phyloP scores from a whole-genome alignment of 2,329 filamentous ascomycete genomes.

The Fusarium irregulare region DNA sequence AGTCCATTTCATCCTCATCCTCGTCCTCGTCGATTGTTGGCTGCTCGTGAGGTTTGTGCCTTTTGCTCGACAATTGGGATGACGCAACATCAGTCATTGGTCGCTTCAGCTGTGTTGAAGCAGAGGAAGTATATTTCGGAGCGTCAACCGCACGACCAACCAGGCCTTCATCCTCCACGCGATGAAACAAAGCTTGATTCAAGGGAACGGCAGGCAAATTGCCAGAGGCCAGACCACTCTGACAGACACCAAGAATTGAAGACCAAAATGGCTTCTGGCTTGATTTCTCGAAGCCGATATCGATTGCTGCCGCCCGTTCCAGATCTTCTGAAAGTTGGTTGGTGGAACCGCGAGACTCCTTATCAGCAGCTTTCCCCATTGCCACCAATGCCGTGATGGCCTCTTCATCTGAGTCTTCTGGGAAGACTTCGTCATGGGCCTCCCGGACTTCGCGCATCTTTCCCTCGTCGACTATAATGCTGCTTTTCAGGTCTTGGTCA shows the following conservation, averaged over 20 bases:
- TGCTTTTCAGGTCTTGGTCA: slow-evolving; percentile 53
- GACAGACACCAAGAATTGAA: slow-evolving; percentile 52
- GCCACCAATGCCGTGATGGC: slow-evolving; percentile 41
- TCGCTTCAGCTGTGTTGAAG: slow-evolving; percentile 22
- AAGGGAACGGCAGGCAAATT: slow-evolving; percentile 54
- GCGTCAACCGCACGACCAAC: slow-evolving; percentile 39
- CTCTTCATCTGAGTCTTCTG: slow-evolving; percentile 67
- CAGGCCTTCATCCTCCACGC: slow-evolving; percentile 54
- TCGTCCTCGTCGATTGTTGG: slow-evolving; percentile 3
- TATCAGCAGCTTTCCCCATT: slow-evolving; percentile 25
- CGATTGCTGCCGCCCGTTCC: background rate
- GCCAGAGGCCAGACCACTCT: slow-evolving; percentile 57
- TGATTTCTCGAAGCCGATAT: slow-evolving; percentile 38
- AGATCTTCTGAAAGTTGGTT: background rate
- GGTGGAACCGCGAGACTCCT: background rate
- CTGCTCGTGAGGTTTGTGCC: background rate
- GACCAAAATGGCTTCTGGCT: slow-evolving; percentile 17
- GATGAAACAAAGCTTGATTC: slow-evolving; percentile 53
- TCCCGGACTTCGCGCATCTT: slow-evolving; percentile 62
- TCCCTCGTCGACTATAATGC: slow-evolving; percentile 73
- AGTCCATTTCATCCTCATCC: slow-evolving; percentile 1
- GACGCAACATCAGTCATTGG: slow-evolving; percentile 3
- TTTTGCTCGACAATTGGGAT: slow-evolving; percentile 15
- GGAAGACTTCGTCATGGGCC: slow-evolving; percentile 60
- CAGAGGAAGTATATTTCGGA: background rate